These are phyloP conservation scores for Actinomortierella wolfii DNA, from an alignment of 371 early-diverging fungal genomes.

Conservation along the genomic window DNA sequence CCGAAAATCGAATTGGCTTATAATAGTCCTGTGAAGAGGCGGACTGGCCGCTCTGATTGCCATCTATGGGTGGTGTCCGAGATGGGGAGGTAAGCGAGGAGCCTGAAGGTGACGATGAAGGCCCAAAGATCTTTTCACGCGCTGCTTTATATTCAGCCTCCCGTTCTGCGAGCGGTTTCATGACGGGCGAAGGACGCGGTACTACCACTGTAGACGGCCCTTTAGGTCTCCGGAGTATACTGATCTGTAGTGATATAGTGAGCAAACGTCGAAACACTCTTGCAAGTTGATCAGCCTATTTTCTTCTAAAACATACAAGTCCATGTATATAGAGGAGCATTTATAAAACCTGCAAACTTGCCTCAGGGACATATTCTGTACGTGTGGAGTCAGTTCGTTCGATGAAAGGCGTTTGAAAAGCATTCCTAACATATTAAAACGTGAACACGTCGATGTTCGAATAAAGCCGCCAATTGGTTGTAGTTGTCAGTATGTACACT, in stretches of 20 bases:
- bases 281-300: background rate
- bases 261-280: background rate
- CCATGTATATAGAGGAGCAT: no score
- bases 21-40: no score
- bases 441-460: no score
- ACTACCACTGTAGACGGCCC: conserved; percentile 11
- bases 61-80: background rate
- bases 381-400: conserved; percentile 20
- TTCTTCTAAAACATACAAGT: no score
- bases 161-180: conserved; percentile 27
- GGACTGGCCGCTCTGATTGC: no score
- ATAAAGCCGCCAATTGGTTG: no score
- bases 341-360: background rate
- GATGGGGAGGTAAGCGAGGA: background rate
- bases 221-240: conserved; percentile 34
- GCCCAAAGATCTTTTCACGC: conserved; percentile 44
- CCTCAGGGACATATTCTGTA: conserved; percentile 42
- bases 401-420: conserved; percentile 30
- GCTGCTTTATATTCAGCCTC: conserved; percentile 40
- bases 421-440: conserved; percentile 14
- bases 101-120: background rate
- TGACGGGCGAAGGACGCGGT: background rate
- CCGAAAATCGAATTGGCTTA: no score
- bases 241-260: conserved; percentile 17
- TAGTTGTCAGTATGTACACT: background rate